phyloP scores from a whole-genome alignment of 768 basidiomycete genomes.

The Suillus paluster region DNA sequence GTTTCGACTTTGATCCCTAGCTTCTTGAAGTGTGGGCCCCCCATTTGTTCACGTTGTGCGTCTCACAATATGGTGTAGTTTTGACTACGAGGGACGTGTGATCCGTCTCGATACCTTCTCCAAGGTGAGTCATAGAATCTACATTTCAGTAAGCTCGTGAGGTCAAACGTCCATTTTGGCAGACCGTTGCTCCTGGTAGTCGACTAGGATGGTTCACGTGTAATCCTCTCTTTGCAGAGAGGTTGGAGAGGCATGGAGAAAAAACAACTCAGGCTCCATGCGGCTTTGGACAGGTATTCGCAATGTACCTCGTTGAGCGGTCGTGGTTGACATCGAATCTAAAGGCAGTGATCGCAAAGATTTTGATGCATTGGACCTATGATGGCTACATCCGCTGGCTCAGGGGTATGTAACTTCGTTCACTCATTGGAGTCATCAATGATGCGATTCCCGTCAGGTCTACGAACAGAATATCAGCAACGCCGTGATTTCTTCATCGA shows the following conservation, averaged over 20 bases:
- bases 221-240: conserved; percentile 75
- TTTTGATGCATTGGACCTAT: conserved; percentile 68
- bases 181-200: conserved; percentile 81
- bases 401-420: conserved; percentile 46
- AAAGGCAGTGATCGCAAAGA: conserved; percentile 58
- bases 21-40: conserved; percentile 52
- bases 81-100: conserved; percentile 83
- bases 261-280: conserved; percentile 70
- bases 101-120: conserved; percentile 83
- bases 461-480: conserved; percentile 57
- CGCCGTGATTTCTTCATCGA: conserved; percentile 72
- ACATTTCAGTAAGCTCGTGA: neutral
- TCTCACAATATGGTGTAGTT: conserved; percentile 31
- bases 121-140: conserved; percentile 48
- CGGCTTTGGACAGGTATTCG: conserved; percentile 66
- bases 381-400: conserved; percentile 82
- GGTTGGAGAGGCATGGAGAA: conserved; percentile 72
- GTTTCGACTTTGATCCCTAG: conserved; percentile 62
- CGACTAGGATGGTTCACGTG: conserved; percentile 84
- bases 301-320: neutral
- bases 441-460: conserved; percentile 34
- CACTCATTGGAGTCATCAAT: neutral
- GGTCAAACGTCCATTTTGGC: conserved; percentile 16
- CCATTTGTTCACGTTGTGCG: neutral
- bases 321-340: conserved; percentile 8